Conservation (phyloP, 768 basidiomycete species). For the Auricularia heimuer region DNA sequence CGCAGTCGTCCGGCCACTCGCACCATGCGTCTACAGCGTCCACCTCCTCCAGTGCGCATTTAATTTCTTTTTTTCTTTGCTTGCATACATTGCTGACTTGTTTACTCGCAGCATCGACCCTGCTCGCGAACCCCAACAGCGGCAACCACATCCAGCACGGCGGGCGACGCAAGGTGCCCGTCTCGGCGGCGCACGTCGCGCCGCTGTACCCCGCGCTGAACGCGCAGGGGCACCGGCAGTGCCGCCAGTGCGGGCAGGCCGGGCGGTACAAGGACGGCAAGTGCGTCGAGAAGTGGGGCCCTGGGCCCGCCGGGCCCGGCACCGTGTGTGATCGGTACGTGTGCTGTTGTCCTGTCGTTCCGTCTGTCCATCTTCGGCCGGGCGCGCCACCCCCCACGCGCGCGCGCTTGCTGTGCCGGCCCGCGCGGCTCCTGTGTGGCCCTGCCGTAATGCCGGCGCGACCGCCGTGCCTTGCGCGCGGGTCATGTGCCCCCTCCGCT, state of each 20-base stretch:
- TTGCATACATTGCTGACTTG: background rate
- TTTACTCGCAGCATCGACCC: background rate
- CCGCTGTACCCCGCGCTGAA: slow-evolving; percentile 28
- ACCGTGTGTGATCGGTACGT: slow-evolving; percentile 71
- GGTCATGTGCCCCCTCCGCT: background rate
- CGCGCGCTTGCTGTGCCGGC: background rate
- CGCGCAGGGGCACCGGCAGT: slow-evolving; percentile 60
- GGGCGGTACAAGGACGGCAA: slow-evolving; percentile 78
- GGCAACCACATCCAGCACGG: slow-evolving; percentile 1
- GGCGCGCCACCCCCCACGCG: background rate
- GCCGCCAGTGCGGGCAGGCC: slow-evolving; percentile 61
- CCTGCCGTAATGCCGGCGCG: background rate
- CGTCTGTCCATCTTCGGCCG: background rate
- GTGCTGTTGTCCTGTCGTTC: background rate
- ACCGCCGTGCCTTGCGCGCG: too few species aligned
- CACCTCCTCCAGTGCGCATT: background rate
- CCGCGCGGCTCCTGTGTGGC: background rate
- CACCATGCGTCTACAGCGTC: background rate
- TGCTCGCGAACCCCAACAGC: background rate
- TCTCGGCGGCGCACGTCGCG: background rate
- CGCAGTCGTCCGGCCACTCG: slow-evolving; percentile 14
- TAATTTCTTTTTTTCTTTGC: background rate
- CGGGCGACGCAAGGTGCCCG: background rate
- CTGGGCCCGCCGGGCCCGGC: slow-evolving; percentile 73
- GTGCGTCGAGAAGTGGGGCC: slow-evolving; percentile 84